Conservation (phyloP, 768 basidiomycete species). For the Termitomyces bulborhizus region DNA sequence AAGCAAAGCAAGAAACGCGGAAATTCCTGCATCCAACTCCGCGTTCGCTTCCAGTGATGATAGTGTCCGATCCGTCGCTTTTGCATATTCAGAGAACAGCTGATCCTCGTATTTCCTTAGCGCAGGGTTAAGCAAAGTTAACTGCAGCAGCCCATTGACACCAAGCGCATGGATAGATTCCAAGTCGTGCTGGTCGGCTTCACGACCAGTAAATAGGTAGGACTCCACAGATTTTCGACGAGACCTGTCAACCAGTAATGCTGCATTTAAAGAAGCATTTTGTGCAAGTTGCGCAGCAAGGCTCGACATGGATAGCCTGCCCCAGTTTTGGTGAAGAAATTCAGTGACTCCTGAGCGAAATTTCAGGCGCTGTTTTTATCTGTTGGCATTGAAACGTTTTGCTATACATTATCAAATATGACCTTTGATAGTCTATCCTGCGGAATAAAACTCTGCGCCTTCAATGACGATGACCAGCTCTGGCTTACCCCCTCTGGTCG, state of each 20-base stretch:
- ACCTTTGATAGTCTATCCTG: no score
- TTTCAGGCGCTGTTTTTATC: slow-evolving; percentile 7
- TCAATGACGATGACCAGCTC: background rate
- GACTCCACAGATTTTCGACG: slow-evolving; percentile 65
- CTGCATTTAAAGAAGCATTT: slow-evolving; percentile 72
- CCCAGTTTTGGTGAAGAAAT: background rate
- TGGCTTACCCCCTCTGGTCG: slow-evolving; percentile 31
- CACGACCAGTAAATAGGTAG: slow-evolving; percentile 81
- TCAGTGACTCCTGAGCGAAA: background rate
- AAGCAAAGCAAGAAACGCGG: slow-evolving; percentile 59
- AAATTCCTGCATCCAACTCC: slow-evolving; percentile 56
- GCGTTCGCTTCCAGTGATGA: slow-evolving; percentile 55
- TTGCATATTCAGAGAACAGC: slow-evolving; percentile 78
- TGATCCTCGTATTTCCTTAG: slow-evolving; percentile 58
- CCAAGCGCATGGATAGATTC: slow-evolving; percentile 81
- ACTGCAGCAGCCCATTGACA: slow-evolving; percentile 69
- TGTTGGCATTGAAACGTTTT: background rate
- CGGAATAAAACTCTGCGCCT: no score
- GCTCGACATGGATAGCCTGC: slow-evolving; percentile 46
- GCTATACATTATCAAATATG: background rate
- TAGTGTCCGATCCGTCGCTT: slow-evolving; percentile 72
- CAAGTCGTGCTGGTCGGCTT: slow-evolving; percentile 82
- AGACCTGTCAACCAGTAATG: slow-evolving; percentile 59
- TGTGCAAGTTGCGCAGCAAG: slow-evolving; percentile 80
- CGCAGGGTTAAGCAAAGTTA: slow-evolving; percentile 52